Percentiles rank a stretch among this genome's conserved stretches.
These are phyloP conservation scores for Phaeomoniella chlamydospora DNA, from an alignment of 2,329 filamentous ascomycete genomes.

Conservation along the genomic window DNA sequence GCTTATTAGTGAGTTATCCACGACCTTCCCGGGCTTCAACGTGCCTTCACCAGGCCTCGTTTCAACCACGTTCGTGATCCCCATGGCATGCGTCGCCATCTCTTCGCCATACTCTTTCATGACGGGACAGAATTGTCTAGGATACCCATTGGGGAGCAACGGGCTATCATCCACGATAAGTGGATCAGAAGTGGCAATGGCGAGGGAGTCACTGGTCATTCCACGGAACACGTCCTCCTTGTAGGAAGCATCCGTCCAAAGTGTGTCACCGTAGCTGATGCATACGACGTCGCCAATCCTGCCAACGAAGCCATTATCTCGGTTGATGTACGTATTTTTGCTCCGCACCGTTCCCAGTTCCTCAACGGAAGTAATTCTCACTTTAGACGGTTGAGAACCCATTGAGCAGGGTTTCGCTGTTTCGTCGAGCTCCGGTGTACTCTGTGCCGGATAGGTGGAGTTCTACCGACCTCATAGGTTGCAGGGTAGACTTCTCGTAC, in stretches of 20 bases:
- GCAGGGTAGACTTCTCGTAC: too few relatives aligned
- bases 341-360: constrained; percentile 12
- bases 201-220: constrained; percentile 12
- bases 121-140: constrained; percentile 10
- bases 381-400: too few relatives aligned
- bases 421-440: too few relatives aligned
- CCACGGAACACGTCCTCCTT: constrained; percentile 11
- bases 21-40: not conserved
- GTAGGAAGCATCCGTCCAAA: constrained; percentile 9
- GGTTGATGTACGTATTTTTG: constrained; percentile 11
- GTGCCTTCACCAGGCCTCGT: constrained; percentile 7
- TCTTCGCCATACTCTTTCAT: constrained; percentile 8
- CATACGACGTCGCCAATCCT: constrained; percentile 9
- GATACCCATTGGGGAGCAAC: constrained; percentile 9
- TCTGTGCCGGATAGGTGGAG: too few relatives aligned
- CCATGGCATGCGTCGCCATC: constrained; percentile 7
- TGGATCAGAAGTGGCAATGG: constrained; percentile 10
- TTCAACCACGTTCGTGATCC: constrained; percentile 13
- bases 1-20: not conserved
- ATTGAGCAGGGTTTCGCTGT: too few relatives aligned
- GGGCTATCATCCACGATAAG: constrained; percentile 9
- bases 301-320: constrained; percentile 12
- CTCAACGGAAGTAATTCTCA: constrained; percentile 7
- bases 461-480: too few relatives aligned
- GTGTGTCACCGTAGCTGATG: constrained; percentile 12